A percentile compares a stretch with the other conserved stretches of the same genome.
Evolutionary conservation across 2,329 filamentous ascomycete genomes (phyloP).

Genomic region (Venturia nashicola): DNA sequence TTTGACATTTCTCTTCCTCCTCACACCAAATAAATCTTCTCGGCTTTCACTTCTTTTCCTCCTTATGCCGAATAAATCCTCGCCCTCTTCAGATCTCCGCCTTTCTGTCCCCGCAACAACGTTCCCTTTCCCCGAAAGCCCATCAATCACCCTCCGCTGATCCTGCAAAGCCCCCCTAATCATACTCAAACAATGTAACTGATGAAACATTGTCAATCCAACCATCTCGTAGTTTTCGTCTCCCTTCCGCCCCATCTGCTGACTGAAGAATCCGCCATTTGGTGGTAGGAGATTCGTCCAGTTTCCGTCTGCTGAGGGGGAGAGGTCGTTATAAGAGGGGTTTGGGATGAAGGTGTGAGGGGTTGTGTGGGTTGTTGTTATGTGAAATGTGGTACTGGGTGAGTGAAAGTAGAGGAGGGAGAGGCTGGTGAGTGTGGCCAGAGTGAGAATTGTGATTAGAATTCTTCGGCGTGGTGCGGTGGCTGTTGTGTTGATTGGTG

Average conservation of each 20-base stretch:
- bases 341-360: constrained; percentile 1
- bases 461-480: neutral
- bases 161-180: constrained; percentile 2
- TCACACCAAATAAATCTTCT: neutral
- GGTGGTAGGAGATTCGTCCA: constrained; percentile 1
- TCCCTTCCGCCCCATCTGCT: neutral
- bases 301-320: neutral
- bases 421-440: neutral
- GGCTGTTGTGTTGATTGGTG: neutral
- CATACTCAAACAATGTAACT: constrained; percentile 5
- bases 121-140: neutral
- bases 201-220: constrained; percentile 5
- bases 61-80: neutral
- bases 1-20: neutral
- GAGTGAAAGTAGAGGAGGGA: neutral
- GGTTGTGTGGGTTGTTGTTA: neutral
- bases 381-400: neutral
- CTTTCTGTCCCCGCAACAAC: neutral
- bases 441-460: neutral
- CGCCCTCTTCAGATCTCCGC: neutral
- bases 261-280: constrained; percentile 5
- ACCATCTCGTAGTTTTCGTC: neutral
- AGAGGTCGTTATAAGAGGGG: neutral
- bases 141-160: neutral
- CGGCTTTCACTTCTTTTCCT: neutral